A percentile compares a stretch with the other conserved stretches of the same genome.
phyloP scores from a whole-genome alignment of 768 basidiomycete species.

The Amanita phalloides region DNA sequence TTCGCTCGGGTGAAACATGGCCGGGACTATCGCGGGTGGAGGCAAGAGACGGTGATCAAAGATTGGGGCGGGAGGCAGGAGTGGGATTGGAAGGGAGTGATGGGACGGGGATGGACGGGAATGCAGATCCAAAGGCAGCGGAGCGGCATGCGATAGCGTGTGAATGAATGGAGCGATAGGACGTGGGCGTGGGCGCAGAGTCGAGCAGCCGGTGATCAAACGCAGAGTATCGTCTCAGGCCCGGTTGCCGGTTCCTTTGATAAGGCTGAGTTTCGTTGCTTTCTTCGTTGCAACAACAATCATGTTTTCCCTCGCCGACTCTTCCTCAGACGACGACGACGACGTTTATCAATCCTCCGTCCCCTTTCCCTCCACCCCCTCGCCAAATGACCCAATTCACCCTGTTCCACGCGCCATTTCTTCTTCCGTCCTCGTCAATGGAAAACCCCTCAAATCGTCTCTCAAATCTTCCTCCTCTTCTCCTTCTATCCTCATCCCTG shows the following conservation, averaged over 20 bases:
- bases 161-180: no score
- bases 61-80: no score
- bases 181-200: no score
- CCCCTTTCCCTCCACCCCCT: conserved; percentile 12
- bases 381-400: conserved; percentile 10
- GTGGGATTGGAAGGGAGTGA: no score
- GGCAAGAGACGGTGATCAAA: no score
- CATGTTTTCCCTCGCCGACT: background rate
- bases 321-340: conserved; percentile 2
- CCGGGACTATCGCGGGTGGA: no score
- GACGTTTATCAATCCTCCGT: conserved; percentile 12
- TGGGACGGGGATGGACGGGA: no score
- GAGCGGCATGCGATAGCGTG: no score
- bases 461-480: conserved; percentile 56
- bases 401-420: conserved; percentile 26
- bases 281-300: background rate
- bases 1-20: no score
- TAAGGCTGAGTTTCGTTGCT: background rate
- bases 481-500: conserved; percentile 31
- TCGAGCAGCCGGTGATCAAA: no score
- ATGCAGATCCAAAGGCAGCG: no score
- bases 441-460: conserved; percentile 80
- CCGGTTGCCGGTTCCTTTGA: background rate
- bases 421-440: conserved; percentile 46
- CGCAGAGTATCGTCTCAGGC: no score